Base-by-base conservation (phyloP, 2,329 filamentous ascomycete species). In the Curvularia sp. region DNA sequence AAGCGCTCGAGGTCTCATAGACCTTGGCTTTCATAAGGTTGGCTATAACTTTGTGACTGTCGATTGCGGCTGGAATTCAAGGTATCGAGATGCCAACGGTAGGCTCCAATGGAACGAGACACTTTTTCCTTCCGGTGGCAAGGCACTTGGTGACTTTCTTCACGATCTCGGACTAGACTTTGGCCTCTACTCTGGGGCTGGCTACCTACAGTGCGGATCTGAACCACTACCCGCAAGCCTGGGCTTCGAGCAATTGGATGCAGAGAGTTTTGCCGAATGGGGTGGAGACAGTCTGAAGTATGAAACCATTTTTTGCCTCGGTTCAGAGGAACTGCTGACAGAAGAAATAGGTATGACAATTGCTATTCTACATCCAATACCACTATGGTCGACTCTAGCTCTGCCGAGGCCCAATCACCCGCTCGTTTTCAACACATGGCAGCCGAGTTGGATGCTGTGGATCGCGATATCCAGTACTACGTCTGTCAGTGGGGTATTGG, bases 161-260 rank as follows among this genome's bases (percentile, higher is more conserved):
- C 83, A 84, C 38, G 73, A 70, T 1, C 68, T 83, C 0, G 81
- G 81, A 0, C 63, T 86, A 13, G 78, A 82, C 28, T 86, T 84
- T 62, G 83, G 83, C 1, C 73, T 86, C n/a, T 86, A 86, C 60
- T 85, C 83, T 6, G 72, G 71, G 5, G 74, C 69, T 13, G 74
- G 74, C 1, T 66, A 64, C 9, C 49, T 68, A n/a, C 68, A 74
- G 45, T 76, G 74, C 19, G 82, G 82, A 0, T 79, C 76, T 5
- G 79, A 80, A 1, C 79, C 81, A 34, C 70, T 79, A 5, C 80
- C 83, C 7, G 82, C 81, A 0, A 69, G 67, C 59, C 46, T 69
- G 32, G 86, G 83, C 1, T 81, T 83, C 63, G 87, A 89, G 64
- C 72, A 79, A 1, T 72, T 84, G 15, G 87, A 89, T 70, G 87